Conservation (phyloP, 208 protist species). For the Phytomonas francai region DNA sequence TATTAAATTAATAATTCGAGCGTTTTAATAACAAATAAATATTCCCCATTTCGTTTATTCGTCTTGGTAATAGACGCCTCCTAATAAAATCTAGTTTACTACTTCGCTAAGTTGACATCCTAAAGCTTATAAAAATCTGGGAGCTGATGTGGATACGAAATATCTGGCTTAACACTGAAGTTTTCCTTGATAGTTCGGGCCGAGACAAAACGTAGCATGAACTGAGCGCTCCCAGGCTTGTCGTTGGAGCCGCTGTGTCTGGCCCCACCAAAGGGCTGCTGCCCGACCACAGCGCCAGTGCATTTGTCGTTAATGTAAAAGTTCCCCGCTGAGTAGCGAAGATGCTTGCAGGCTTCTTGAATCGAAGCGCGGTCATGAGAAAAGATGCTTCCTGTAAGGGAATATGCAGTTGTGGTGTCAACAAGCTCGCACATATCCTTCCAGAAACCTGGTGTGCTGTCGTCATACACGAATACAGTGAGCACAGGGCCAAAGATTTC, state of each 20-base stretch:
- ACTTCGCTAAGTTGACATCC: not conserved
- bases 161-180: slow-evolving; percentile 76
- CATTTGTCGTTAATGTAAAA: slow-evolving; percentile 98
- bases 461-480: slow-evolving; percentile 94
- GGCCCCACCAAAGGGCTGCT: slow-evolving; percentile 96
- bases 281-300: slow-evolving; percentile 96
- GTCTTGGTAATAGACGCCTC: not conserved
- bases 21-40: not conserved
- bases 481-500: slow-evolving; percentile 98
- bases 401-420: slow-evolving; percentile 88
- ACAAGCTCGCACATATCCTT: slow-evolving; percentile 76
- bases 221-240: slow-evolving; percentile 91
- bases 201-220: slow-evolving; percentile 89
- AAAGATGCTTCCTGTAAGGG: slow-evolving; percentile 93
- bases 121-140: slow-evolving; percentile 66
- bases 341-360: slow-evolving; percentile 38
- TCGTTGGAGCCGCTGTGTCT: slow-evolving; percentile 94
- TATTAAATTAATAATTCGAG: not conserved
- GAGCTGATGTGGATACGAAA: slow-evolving; percentile 90
- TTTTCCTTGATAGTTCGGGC: slow-evolving; percentile 95
- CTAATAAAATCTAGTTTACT: not conserved
- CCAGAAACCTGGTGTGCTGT: slow-evolving; percentile 77
- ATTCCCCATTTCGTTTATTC: not conserved
- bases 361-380: slow-evolving; percentile 73
- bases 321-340: slow-evolving; percentile 92